A percentile compares a stretch with the other conserved stretches of the same genome.
These are phyloP conservation scores for Sistotremastrum suecicum DNA, from an alignment of 768 basidiomycete genomes.

Conservation along the genomic window DNA sequence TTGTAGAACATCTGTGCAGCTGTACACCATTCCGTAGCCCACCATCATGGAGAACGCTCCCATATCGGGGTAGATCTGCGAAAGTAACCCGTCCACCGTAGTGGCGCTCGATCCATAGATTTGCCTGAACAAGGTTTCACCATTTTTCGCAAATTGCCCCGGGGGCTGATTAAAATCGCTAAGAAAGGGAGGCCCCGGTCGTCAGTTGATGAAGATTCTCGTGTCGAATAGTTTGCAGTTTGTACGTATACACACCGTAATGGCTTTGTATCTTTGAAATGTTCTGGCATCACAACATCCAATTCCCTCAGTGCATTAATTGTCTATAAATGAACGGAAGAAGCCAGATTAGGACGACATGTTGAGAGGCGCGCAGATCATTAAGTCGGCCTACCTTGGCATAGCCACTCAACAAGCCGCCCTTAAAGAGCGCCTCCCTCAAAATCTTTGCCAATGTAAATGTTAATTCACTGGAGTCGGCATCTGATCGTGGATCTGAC, in stretches of 20 bases:
- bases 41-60: constrained; percentile 43
- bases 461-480: constrained; percentile 19
- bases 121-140: constrained; percentile 28
- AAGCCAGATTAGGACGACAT: not conserved
- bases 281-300: constrained; percentile 36
- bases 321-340: constrained; percentile 19
- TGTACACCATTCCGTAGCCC: constrained; percentile 44
- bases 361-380: not conserved
- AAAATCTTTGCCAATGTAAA: constrained; percentile 35
- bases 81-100: constrained; percentile 31
- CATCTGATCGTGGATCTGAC: constrained; percentile 9
- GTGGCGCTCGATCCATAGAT: constrained; percentile 45
- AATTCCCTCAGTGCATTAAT: constrained; percentile 45
- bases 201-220: too few species aligned
- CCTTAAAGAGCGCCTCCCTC: constrained; percentile 50
- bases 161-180: constrained; percentile 9
- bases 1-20: constrained; percentile 30
- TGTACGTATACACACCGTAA: constrained; percentile 25
- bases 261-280: constrained; percentile 31
- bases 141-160: constrained; percentile 27
- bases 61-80: constrained; percentile 45
- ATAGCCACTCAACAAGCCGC: constrained; percentile 42
- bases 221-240: too few species aligned
- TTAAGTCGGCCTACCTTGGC: constrained; percentile 30
- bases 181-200: not conserved